These are phyloP conservation scores for Aspergillus heteromorphus DNA, from an alignment of 495 filamentous ascomycete species.

Conservation along the genomic window DNA sequence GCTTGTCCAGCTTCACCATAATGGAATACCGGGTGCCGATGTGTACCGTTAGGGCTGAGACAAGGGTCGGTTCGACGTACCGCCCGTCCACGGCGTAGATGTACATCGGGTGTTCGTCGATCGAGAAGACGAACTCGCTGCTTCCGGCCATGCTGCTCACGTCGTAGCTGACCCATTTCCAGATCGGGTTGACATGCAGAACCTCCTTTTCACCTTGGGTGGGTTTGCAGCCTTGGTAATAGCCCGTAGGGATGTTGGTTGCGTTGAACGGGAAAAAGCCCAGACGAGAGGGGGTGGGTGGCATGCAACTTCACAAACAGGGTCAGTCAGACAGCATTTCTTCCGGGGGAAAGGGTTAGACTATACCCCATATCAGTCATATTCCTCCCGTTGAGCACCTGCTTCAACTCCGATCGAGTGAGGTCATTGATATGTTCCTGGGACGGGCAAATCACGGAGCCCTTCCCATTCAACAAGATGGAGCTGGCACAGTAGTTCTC, in stretches of 20 bases:
- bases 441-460: conserved; percentile 43
- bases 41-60: conserved; percentile 23
- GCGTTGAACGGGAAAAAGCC: conserved; percentile 25
- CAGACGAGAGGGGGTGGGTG: conserved; percentile 25
- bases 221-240: conserved; percentile 36
- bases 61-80: conserved; percentile 30
- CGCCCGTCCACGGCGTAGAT: conserved; percentile 40
- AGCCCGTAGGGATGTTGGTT: conserved; percentile 27
- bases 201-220: conserved; percentile 31
- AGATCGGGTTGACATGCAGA: conserved; percentile 26
- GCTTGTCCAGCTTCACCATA: conserved; percentile 33
- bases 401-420: conserved; percentile 20
- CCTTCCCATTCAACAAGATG: conserved; percentile 50
- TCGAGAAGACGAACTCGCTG: conserved; percentile 33
- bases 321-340: too few relatives aligned
- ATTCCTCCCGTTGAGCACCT: conserved; percentile 23
- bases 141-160: conserved; percentile 38
- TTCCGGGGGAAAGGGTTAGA: conserved; percentile 18
- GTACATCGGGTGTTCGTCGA: conserved; percentile 38
- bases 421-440: conserved; percentile 30
- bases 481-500: conserved; percentile 42
- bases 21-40: conserved; percentile 34
- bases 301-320: conserved; percentile 22
- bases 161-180: conserved; percentile 43
- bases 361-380: conserved; percentile 49